A percentile compares a stretch with the other conserved stretches of the same genome.
phyloP scores from a whole-genome alignment of 129 eudicot species.

The Tagetes patula region DNA sequence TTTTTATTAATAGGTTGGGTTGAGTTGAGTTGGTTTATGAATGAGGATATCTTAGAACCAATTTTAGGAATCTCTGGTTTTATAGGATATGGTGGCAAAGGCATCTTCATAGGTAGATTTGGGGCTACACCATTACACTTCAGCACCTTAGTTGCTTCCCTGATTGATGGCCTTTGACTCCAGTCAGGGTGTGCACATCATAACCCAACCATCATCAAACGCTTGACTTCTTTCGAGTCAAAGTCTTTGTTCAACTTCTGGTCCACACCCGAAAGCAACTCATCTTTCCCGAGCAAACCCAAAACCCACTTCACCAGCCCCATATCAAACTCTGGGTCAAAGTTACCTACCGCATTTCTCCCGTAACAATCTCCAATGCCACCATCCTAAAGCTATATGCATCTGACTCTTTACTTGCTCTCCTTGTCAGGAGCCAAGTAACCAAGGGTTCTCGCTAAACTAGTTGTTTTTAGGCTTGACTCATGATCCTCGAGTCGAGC shows the following conservation, averaged over 20 bases:
- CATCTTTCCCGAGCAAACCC: conserved; percentile 48
- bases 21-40: no score
- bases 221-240: conserved; percentile 38
- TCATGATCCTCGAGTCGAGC: conserved; percentile 65
- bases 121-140: conserved; percentile 50
- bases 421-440: conserved; percentile 62
- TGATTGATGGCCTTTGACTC: conserved; percentile 47
- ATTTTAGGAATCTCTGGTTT: conserved; percentile 24
- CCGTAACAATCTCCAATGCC: conserved; percentile 50
- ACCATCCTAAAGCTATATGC: conserved; percentile 61
- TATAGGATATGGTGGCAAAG: conserved; percentile 35
- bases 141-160: conserved; percentile 56
- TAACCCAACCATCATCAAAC: conserved; percentile 54
- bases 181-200: conserved; percentile 61
- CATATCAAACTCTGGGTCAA: conserved; percentile 25
- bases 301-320: conserved; percentile 51
- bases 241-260: conserved; percentile 22
- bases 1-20: no score
- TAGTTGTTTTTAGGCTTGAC: conserved; percentile 50
- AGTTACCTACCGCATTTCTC: conserved; percentile 25
- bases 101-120: conserved; percentile 46
- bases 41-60: no score
- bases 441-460: conserved; percentile 57
- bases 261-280: conserved; percentile 42
- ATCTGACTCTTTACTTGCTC: conserved; percentile 58